Conservation (phyloP, 345 rosid species). For the Sisymbrium altissimum region DNA sequence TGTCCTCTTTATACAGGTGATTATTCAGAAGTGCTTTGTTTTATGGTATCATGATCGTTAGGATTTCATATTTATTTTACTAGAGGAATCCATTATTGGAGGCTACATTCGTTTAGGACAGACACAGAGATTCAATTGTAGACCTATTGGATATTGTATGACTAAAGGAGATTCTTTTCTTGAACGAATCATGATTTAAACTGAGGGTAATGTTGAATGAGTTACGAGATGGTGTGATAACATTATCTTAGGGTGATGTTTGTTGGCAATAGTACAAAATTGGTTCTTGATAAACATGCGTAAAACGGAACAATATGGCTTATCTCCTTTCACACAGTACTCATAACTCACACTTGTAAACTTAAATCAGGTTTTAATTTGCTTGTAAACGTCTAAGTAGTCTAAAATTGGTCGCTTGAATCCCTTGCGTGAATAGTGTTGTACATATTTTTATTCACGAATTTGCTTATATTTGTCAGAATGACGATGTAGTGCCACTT, state of each 20-base stretch:
- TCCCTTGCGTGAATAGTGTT: slow-evolving; percentile 4
- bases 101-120: neutral
- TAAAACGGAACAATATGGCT: neutral
- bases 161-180: neutral
- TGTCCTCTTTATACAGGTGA: slow-evolving; percentile 88
- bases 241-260: slow-evolving; percentile 16
- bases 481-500: slow-evolving; percentile 70
- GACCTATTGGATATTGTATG: neutral
- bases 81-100: neutral
- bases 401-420: slow-evolving; percentile 5
- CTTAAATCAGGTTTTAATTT: slow-evolving; percentile 9
- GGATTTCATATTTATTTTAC: slow-evolving; percentile 7
- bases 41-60: neutral
- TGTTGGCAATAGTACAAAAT: slow-evolving; percentile 11
- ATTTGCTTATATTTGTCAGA: slow-evolving; percentile 48
- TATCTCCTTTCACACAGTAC: neutral
- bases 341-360: neutral
- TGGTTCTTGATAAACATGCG: slow-evolving; percentile 1
- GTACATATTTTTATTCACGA: slow-evolving; percentile 13
- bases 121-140: neutral
- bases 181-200: slow-evolving; percentile 1
- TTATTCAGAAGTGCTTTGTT: slow-evolving; percentile 7
- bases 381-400: neutral
- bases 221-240: neutral
- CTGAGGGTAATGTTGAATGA: slow-evolving; percentile 6